phyloP scores from a whole-genome alignment of 2,329 filamentous ascomycete species.

The Talaromyces sp. region DNA sequence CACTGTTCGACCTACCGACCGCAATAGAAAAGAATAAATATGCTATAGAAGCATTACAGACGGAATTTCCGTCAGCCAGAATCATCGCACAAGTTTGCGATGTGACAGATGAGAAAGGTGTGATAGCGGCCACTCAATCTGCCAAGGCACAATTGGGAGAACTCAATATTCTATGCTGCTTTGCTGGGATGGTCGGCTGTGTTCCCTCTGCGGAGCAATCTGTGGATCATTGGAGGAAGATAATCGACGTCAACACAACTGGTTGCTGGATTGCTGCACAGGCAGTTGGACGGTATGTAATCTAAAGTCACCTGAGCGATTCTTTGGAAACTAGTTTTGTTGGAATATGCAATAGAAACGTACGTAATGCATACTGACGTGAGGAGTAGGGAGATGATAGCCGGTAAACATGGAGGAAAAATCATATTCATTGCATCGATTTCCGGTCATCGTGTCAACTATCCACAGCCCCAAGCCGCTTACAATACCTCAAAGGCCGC shows the following conservation, averaged over 20 bases:
- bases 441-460: constrained; percentile 64
- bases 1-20: constrained; percentile 56
- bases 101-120: constrained; percentile 49
- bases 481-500: constrained; percentile 71
- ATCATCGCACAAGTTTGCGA: constrained; percentile 53
- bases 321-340: not conserved
- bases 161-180: constrained; percentile 56
- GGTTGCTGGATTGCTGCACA: constrained; percentile 67
- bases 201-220: constrained; percentile 57
- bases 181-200: constrained; percentile 64
- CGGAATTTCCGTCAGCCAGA: constrained; percentile 51
- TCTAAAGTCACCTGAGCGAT: not conserved
- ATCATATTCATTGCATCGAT: constrained; percentile 65
- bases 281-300: constrained; percentile 47
- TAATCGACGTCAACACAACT: constrained; percentile 67
- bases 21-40: constrained; percentile 34
- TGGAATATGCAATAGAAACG: not conserved
- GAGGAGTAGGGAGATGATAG: constrained; percentile 48
- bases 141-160: constrained; percentile 40
- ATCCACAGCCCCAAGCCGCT: constrained; percentile 63
- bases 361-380: not conserved
- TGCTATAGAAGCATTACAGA: constrained; percentile 44
- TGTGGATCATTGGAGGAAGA: constrained; percentile 55
- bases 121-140: constrained; percentile 19
- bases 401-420: constrained; percentile 49